Evolutionary conservation across 371 early-diverging fungal species (phyloP).

Genomic region (Lichtheimia corymbifera): DNA sequence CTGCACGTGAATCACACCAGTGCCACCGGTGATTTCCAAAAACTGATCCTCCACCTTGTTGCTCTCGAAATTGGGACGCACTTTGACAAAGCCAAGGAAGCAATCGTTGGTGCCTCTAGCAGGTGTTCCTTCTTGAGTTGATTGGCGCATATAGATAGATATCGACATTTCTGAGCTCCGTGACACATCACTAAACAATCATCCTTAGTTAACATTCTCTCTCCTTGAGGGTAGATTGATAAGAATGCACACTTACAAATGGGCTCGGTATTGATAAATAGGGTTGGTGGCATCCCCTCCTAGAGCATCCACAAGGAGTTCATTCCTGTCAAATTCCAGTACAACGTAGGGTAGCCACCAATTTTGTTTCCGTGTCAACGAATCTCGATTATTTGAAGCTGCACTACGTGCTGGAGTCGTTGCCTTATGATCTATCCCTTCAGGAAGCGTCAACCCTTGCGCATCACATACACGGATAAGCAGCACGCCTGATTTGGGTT

Average conservation of each 20-base stretch:
- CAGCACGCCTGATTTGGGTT: conserved; percentile 21
- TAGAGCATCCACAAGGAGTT: conserved; percentile 80
- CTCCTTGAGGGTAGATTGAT: background rate
- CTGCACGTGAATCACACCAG: conserved; percentile 72
- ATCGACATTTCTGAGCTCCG: conserved; percentile 81
- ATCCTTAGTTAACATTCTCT: background rate
- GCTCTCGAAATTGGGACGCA: conserved; percentile 69
- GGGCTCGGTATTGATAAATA: conserved; percentile 82
- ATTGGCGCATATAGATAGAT: conserved; percentile 81
- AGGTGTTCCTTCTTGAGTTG: conserved; percentile 38
- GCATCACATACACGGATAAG: conserved; percentile 17
- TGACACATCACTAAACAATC: conserved; percentile 77
- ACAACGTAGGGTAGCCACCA: conserved; percentile 88
- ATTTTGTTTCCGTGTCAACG: conserved; percentile 68
- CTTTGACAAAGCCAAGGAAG: conserved; percentile 69
- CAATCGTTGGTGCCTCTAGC: conserved; percentile 55
- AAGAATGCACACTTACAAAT: conserved; percentile 70
- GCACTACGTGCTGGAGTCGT: conserved; percentile 13
- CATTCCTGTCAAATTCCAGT: conserved; percentile 93
- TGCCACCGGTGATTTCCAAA: conserved; percentile 47
- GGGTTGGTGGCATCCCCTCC: conserved; percentile 77
- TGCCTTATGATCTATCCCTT: conserved; percentile 16
- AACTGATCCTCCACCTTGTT: conserved; percentile 48
- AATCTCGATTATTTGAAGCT: conserved; percentile 55
- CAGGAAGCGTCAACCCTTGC: conserved; percentile 9